Evolutionary conservation across 2,329 filamentous ascomycete genomes (phyloP).

Genomic region (Cordyceps javanica): DNA sequence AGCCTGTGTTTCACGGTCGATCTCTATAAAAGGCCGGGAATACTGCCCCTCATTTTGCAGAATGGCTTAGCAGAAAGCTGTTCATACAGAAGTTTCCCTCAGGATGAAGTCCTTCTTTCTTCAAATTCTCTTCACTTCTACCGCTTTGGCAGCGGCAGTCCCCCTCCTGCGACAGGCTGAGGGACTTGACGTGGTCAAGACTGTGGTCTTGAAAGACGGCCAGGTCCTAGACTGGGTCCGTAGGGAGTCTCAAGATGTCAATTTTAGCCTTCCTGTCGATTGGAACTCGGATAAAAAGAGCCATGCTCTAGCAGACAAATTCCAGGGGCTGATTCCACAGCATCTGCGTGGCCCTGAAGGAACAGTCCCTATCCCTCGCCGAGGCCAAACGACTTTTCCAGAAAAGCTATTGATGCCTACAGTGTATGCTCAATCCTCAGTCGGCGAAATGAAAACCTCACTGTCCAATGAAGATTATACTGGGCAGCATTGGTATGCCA

Average conservation of each 20-base stretch:
- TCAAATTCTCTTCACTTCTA: not conserved
- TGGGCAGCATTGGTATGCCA: constrained; percentile 19
- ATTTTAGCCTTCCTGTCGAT: not conserved
- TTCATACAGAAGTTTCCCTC: no score
- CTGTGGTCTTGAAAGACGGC: constrained; percentile 11
- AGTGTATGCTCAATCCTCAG: not conserved
- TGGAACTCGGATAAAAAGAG: not conserved
- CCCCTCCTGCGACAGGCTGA: not conserved
- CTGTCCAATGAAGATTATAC: constrained; percentile 6
- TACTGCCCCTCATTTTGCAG: not conserved
- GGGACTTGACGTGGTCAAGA: constrained; percentile 14
- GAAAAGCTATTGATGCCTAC: constrained; percentile 13
- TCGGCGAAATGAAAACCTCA: not conserved
- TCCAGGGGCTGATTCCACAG: not conserved
- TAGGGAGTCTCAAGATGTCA: constrained; percentile 14
- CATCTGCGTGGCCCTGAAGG: constrained; percentile 15
- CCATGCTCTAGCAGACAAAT: not conserved
- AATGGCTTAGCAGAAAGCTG: not conserved
- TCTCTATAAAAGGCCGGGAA: not conserved
- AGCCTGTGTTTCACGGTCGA: not conserved
- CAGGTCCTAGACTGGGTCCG: constrained; percentile 19
- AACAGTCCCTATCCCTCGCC: constrained; percentile 18
- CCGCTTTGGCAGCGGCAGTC: not conserved
- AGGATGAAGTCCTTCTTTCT: not conserved
- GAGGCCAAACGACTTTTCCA: constrained; percentile 7